Base-by-base conservation (phyloP, 2,329 filamentous ascomycete species). In the Fusarium sp. region DNA sequence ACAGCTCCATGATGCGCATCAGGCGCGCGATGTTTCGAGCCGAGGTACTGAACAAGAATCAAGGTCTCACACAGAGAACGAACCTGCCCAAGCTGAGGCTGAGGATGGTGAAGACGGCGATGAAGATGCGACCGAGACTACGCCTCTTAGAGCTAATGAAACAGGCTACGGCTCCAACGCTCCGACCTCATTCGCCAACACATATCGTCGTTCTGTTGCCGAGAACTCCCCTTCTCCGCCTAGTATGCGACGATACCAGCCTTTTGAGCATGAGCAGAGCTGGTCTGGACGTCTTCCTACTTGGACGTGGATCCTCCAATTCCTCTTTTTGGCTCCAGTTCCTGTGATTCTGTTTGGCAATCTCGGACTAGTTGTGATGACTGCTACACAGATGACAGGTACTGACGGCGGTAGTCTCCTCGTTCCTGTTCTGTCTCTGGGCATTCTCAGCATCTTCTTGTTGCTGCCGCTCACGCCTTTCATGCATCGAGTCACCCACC, bases 261-360 rank as follows among this genome's bases (percentile, higher is more conserved):
- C 85, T 1, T 94, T 91, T 76, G 87, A 87, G 14, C 83, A 88
- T 56, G 96, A 98, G 77, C 96, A 98, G 79, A 82, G 86, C 16
- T 99, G 96, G 96, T 97, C 94, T 54, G 87, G 87, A 6, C 86
- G 86, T 40, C 82, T 98, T 57, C 93, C 94, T 2, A 88, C 86
- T 46, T 98, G 92, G 92, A 90, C 92, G 20, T 99, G 96, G 96
- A 80, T 96, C 44, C 73, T 97, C 20, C 94, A 99, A 75, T 91
- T 98, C 70, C 82, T 98, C 6, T 77, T 98, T 18, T 82, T 97
- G 12, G 92, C 89, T 0, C 94, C 94, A 0, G 88, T 97, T 55
- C 88, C 91, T 49, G 83, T 97, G 47, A 90, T 96, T 64, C 79
- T 98, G 22, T 81, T 93, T 18, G 93, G 90, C 2, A 94, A 97